A percentile compares a stretch with the other conserved stretches of the same genome.
phyloP scores from a whole-genome alignment of 1,284 basidiomycete genomes.

The Heterobasidion occidentale region DNA sequence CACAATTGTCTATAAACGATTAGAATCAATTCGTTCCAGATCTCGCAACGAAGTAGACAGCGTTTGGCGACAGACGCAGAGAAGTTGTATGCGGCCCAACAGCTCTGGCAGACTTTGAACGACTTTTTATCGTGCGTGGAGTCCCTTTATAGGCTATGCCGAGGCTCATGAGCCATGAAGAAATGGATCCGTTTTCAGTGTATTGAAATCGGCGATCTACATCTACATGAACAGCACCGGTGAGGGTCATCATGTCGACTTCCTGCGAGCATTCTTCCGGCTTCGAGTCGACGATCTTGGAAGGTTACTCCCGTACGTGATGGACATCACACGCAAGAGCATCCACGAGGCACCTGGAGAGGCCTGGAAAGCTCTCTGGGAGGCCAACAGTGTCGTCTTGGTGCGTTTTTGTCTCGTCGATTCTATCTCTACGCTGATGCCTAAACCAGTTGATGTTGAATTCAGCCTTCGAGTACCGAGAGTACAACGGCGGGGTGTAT shows the following conservation, averaged over 20 bases:
- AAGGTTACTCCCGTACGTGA: conserved; percentile 44
- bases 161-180: no score
- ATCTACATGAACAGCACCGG: conserved; percentile 51
- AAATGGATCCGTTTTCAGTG: conserved; percentile 27
- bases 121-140: conserved; percentile 53
- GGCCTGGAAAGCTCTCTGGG: conserved; percentile 42
- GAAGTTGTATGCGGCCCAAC: conserved; percentile 75
- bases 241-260: conserved; percentile 64
- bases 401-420: conserved; percentile 29
- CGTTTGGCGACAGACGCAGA: conserved; percentile 82
- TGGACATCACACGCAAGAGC: conserved; percentile 35
- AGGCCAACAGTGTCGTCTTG: conserved; percentile 68
- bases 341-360: conserved; percentile 31
- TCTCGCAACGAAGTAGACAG: conserved; percentile 75
- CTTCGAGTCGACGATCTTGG: conserved; percentile 57
- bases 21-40: conserved; percentile 31
- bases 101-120: conserved; percentile 83
- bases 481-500: conserved; percentile 67
- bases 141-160: not conserved
- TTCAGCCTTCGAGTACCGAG: conserved; percentile 69
- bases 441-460: conserved; percentile 54
- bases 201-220: conserved; percentile 60
- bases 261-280: conserved; percentile 83
- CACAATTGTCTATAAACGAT: not conserved
- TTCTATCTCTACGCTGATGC: not conserved